phyloP scores from a whole-genome alignment of 2,329 filamentous ascomycete species.

The Stagonosporopsis chrysanthemi region DNA sequence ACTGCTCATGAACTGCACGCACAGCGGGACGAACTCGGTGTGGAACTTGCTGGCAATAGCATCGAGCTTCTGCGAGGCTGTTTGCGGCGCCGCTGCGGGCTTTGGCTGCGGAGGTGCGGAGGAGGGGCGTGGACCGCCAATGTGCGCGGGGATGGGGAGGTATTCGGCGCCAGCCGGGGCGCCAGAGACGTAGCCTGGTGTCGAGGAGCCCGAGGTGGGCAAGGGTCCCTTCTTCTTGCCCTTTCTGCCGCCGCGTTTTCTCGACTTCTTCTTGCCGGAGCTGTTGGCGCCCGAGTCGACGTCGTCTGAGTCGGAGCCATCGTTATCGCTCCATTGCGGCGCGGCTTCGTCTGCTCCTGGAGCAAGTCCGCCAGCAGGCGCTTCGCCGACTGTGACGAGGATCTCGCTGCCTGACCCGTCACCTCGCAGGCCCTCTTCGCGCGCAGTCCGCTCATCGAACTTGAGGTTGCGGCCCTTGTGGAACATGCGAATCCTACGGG shows the following conservation, averaged over 20 bases:
- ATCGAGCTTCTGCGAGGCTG: conserved; percentile 66
- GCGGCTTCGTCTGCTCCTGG: conserved; percentile 47
- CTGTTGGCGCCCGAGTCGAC: conserved; percentile 39
- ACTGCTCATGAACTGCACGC: conserved; percentile 65
- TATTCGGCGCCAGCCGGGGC: conserved; percentile 46
- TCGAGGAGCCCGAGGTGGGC: conserved; percentile 49
- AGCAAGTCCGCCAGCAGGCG: conserved; percentile 51
- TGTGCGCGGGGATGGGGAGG: conserved; percentile 48
- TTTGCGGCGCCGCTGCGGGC: conserved; percentile 40
- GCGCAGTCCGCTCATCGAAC: conserved; percentile 64
- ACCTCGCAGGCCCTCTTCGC: conserved; percentile 64
- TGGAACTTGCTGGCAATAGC: conserved; percentile 71
- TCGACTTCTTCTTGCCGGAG: conserved; percentile 43
- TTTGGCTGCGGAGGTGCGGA: conserved; percentile 49
- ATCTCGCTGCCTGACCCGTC: conserved; percentile 68
- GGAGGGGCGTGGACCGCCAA: conserved; percentile 44
- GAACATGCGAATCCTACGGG: conserved; percentile 68
- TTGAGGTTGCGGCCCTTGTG: conserved; percentile 78
- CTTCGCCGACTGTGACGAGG: conserved; percentile 64
- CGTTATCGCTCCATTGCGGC: conserved; percentile 42
- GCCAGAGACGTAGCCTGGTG: conserved; percentile 49
- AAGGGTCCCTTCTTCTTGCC: conserved; percentile 56
- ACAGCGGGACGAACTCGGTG: conserved; percentile 69
- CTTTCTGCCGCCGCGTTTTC: conserved; percentile 50
- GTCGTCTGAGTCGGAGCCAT: conserved; percentile 52